Evolutionary conservation across 768 basidiomycete species (phyloP).

Genomic region (Tulasnella sp.): DNA sequence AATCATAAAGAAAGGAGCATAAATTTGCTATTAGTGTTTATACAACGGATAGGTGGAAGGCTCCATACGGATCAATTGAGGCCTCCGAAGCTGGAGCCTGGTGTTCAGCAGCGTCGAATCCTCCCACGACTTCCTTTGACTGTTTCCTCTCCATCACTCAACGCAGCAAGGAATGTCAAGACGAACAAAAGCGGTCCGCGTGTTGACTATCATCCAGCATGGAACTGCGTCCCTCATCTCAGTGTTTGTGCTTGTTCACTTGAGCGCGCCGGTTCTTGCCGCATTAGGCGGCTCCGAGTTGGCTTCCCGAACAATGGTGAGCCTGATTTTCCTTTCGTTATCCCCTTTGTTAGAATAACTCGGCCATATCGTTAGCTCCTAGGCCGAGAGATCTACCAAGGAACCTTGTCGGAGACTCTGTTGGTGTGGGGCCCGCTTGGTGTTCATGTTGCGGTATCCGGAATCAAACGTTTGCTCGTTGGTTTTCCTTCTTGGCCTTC

Average conservation of each 20-base stretch:
- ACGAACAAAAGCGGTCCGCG: neutral
- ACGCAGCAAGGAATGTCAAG: neutral
- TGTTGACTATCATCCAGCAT: slow-evolving; percentile 28
- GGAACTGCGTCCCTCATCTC: slow-evolving; percentile 64
- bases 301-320: slow-evolving; percentile 66
- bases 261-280: slow-evolving; percentile 62
- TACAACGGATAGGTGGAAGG: too few relatives aligned
- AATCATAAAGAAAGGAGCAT: too few relatives aligned
- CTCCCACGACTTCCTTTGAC: neutral
- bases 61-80: too few relatives aligned
- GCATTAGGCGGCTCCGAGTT: slow-evolving; percentile 55
- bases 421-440: slow-evolving; percentile 58
- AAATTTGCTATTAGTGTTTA: too few relatives aligned
- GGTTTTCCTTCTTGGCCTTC: slow-evolving; percentile 22
- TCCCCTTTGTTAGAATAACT: neutral
- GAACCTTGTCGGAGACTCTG: slow-evolving; percentile 47
- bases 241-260: slow-evolving; percentile 67
- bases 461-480: slow-evolving; percentile 45
- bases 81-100: too few relatives aligned
- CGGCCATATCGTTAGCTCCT: slow-evolving; percentile 40
- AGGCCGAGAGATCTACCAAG: slow-evolving; percentile 81
- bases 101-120: too few relatives aligned
- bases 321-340: slow-evolving; percentile 16
- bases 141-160: neutral
- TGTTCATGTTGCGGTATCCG: slow-evolving; percentile 47